Percentiles rank a stretch among this genome's conserved stretches.
Evolutionary conservation across 345 rosid species (phyloP).

Genomic region (Acer saccharum): DNA sequence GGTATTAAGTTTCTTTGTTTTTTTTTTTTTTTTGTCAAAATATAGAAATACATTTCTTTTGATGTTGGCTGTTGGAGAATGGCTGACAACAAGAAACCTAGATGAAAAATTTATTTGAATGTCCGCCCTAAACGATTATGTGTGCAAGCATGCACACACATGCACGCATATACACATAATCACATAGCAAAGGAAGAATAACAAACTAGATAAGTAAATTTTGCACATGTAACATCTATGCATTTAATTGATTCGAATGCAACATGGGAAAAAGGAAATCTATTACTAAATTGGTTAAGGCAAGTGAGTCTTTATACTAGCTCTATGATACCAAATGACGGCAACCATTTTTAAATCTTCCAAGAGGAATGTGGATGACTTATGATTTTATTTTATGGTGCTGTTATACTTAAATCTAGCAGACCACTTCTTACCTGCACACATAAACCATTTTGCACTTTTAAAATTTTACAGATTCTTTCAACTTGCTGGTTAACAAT

Average conservation of each 20-base stretch:
- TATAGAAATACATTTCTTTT: background rate
- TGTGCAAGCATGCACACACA: background rate
- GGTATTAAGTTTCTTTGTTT: background rate
- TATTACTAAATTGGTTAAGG: background rate
- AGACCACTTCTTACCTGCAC: background rate
- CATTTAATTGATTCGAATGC: background rate
- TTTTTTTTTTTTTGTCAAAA: too few relatives aligned
- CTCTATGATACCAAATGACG: background rate
- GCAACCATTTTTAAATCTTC: background rate
- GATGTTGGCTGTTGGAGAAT: background rate
- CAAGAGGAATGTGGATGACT: slow-evolving; percentile 7
- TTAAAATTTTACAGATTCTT: slow-evolving; percentile 64
- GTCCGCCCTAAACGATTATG: background rate
- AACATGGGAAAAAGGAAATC: background rate
- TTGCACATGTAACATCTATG: background rate
- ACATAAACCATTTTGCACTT: background rate
- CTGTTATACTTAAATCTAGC: background rate
- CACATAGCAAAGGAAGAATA: background rate
- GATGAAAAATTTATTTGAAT: too few relatives aligned
- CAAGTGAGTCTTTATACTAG: background rate
- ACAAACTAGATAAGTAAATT: background rate
- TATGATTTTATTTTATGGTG: background rate
- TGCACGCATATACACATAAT: background rate
- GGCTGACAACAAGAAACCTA: background rate
- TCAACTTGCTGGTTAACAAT: slow-evolving; percentile 88